Percentiles rank a stretch among this genome's conserved stretches.
Conservation (phyloP, 2,329 filamentous ascomycete genomes). For the Macrophomina pseudophaseolina region DNA sequence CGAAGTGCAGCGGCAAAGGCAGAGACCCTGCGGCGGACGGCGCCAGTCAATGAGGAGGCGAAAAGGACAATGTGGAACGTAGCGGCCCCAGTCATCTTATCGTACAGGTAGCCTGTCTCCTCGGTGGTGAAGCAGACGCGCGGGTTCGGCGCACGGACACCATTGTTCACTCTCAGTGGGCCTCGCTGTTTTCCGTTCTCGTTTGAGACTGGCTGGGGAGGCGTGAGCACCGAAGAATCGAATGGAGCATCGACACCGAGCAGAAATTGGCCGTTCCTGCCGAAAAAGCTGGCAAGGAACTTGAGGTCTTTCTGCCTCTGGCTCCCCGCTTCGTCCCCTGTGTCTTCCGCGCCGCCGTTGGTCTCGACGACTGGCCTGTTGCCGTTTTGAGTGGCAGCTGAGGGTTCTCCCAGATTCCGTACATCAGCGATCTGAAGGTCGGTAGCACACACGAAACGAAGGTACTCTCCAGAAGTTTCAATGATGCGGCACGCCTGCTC, state of each 20-base stretch:
- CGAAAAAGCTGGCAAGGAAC: conserved; percentile 36
- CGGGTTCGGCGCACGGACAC: conserved; percentile 41
- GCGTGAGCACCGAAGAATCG: conserved; percentile 23
- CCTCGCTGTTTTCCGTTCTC: conserved; percentile 5
- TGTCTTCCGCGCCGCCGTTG: not conserved
- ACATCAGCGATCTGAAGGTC: conserved; percentile 32
- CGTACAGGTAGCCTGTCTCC: conserved; percentile 41
- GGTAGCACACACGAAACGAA: conserved; percentile 36
- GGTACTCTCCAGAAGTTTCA: conserved; percentile 31
- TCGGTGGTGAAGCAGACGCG: conserved; percentile 34
- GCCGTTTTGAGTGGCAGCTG: not conserved
- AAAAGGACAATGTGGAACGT: conserved; percentile 41
- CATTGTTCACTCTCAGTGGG: conserved; percentile 33
- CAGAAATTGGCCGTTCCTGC: conserved; percentile 35
- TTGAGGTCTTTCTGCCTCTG: conserved; percentile 28
- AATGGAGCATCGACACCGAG: conserved; percentile 37
- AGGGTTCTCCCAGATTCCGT: conserved; percentile 12
- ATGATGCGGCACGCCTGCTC: conserved; percentile 33
- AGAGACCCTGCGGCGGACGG: conserved; percentile 29
- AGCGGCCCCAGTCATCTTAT: conserved; percentile 34
- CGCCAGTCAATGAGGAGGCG: conserved; percentile 31
- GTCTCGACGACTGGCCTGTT: not conserved
- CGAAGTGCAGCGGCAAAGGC: conserved; percentile 30
- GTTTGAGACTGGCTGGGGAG: conserved; percentile 2
- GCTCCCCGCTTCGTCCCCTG: not conserved